phyloP scores from a whole-genome alignment of 2,329 filamentous ascomycete species.

The Nakataea oryzae region DNA sequence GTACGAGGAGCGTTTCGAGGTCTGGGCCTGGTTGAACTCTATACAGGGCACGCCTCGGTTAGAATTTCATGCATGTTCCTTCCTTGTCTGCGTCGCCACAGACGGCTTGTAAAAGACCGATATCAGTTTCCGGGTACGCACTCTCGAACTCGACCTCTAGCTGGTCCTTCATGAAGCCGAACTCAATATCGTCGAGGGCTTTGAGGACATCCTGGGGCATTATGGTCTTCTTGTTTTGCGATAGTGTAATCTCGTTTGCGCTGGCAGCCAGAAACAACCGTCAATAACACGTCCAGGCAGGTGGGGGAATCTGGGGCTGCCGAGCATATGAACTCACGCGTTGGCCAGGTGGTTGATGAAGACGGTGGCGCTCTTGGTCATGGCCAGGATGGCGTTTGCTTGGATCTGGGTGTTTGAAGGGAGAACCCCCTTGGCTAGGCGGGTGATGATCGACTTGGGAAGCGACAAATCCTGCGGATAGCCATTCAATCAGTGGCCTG shows the following conservation, averaged over 20 bases:
- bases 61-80: background rate
- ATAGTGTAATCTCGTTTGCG: conserved; percentile 60
- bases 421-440: conserved; percentile 69
- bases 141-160: conserved; percentile 69
- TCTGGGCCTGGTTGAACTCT: conserved; percentile 66
- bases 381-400: conserved; percentile 67
- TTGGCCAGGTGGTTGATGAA: conserved; percentile 74
- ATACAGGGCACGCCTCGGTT: background rate
- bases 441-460: conserved; percentile 71
- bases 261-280: conserved; percentile 26
- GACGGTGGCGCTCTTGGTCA: conserved; percentile 73
- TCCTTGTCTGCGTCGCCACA: background rate
- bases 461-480: conserved; percentile 56
- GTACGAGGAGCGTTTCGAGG: conserved; percentile 65
- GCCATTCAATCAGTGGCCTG: background rate
- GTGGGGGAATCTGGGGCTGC: background rate
- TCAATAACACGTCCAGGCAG: background rate
- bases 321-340: conserved; percentile 42
- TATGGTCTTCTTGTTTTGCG: conserved; percentile 67
- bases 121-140: conserved; percentile 26
- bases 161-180: conserved; percentile 56
- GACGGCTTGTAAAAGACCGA: background rate
- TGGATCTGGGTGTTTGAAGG: conserved; percentile 76
- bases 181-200: conserved; percentile 68
- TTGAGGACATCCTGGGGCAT: conserved; percentile 65